Percentiles rank a stretch among this genome's conserved stretches.
phyloP scores from a whole-genome alignment of 2,329 filamentous ascomycete species.

The Aplosporella prunicola region DNA sequence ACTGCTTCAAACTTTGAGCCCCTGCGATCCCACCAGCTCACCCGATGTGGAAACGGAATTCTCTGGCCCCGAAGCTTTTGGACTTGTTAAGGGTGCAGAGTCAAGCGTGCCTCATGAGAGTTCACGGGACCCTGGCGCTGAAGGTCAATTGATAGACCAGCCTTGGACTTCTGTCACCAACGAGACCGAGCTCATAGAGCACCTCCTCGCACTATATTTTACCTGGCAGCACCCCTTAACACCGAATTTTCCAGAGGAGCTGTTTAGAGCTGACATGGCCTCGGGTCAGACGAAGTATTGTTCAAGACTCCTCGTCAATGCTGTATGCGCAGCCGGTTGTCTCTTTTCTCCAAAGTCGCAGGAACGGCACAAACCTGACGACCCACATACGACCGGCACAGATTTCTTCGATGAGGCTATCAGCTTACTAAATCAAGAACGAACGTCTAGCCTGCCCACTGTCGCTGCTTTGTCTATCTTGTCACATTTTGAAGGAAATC shows the following conservation, averaged over 20 bases:
- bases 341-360: slow-evolving; percentile 11
- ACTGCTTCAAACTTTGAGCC: slow-evolving; percentile 7
- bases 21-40: slow-evolving; percentile 7
- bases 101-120: neutral
- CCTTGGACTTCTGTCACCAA: slow-evolving; percentile 15
- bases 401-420: slow-evolving; percentile 14
- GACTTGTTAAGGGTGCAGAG: slow-evolving; percentile 11
- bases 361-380: slow-evolving; percentile 7
- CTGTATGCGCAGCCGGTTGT: slow-evolving; percentile 14
- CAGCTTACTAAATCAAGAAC: slow-evolving; percentile 9
- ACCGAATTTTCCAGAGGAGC: slow-evolving; percentile 15
- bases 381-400: slow-evolving; percentile 11
- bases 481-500: slow-evolving; percentile 14
- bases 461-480: slow-evolving; percentile 14
- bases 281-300: slow-evolving; percentile 12
- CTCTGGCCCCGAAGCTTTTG: slow-evolving; percentile 11
- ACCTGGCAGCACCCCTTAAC: slow-evolving; percentile 16
- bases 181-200: slow-evolving; percentile 12
- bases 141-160: slow-evolving; percentile 2
- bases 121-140: neutral
- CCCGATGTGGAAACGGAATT: slow-evolving; percentile 13
- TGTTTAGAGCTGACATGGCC: slow-evolving; percentile 14
- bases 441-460: slow-evolving; percentile 11
- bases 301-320: slow-evolving; percentile 15
- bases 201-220: slow-evolving; percentile 15